phyloP scores from a whole-genome alignment of 2,329 filamentous ascomycete genomes.

The Aspergillus sp. region DNA sequence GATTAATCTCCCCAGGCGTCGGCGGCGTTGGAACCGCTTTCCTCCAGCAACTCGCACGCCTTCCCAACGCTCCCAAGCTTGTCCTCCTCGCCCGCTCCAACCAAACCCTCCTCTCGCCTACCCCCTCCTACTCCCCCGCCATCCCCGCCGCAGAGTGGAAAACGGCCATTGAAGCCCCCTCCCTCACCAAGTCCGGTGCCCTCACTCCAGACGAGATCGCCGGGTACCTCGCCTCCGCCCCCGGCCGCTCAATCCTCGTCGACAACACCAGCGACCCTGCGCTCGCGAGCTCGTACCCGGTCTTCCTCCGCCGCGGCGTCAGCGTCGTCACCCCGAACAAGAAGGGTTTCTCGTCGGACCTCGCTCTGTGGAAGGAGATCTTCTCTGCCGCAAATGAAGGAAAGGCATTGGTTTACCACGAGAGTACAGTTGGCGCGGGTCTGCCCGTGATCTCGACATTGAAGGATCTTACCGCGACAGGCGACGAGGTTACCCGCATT shows the following conservation, averaged over 20 bases:
- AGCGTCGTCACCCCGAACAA: conserved; percentile 97
- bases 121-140: conserved; percentile 66
- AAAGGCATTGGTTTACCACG: conserved; percentile 83
- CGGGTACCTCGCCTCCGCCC: conserved; percentile 74
- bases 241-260: conserved; percentile 77
- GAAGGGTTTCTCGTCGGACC: conserved; percentile 87
- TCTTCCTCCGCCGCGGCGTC: conserved; percentile 76
- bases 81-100: conserved; percentile 84
- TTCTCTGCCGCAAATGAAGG: conserved; percentile 66
- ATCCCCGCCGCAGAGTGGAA: conserved; percentile 60
- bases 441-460: conserved; percentile 91
- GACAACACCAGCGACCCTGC: conserved; percentile 95
- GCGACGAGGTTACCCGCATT: conserved; percentile 86
- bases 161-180: conserved; percentile 58
- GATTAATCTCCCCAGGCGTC: conserved; percentile 60
- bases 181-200: conserved; percentile 50
- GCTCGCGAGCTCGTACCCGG: conserved; percentile 79
- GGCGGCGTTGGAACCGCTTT: conserved; percentile 93
- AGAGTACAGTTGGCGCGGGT: conserved; percentile 90
- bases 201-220: conserved; percentile 69
- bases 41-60: conserved; percentile 73
- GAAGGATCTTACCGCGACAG: conserved; percentile 90
- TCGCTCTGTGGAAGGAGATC: conserved; percentile 83
- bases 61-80: conserved; percentile 70
- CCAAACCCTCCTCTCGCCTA: conserved; percentile 72